phyloP scores from a whole-genome alignment of 225 moss, liverwort and hornwort species.

The Asterella californica region DNA sequence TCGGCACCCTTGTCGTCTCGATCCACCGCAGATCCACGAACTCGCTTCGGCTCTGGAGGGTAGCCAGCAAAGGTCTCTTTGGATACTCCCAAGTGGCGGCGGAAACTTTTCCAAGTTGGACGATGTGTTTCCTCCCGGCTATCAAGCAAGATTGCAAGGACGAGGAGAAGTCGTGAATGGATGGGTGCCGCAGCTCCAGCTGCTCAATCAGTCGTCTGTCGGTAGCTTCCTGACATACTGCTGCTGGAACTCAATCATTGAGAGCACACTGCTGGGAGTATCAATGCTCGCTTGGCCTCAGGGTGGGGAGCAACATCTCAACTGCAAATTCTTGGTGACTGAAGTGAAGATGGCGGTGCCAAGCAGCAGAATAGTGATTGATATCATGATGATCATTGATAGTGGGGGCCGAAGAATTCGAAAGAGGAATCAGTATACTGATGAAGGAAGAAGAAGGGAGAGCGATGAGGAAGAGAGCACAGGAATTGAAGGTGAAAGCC shows the following conservation, averaged over 20 bases:
- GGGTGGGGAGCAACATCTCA: slow-evolving; percentile 4
- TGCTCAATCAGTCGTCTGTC: slow-evolving; percentile 27
- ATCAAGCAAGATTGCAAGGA: background rate
- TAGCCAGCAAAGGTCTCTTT: slow-evolving; percentile 25
- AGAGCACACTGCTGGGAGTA: slow-evolving; percentile 20
- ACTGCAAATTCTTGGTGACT: background rate
- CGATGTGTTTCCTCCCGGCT: background rate
- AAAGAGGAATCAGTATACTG: background rate
- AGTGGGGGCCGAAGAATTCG: background rate
- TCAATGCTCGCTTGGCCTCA: slow-evolving; percentile 36
- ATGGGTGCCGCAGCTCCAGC: slow-evolving; percentile 22
- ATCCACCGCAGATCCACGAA: background rate
- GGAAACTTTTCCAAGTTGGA: background rate
- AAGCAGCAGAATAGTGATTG: too few relatives aligned
- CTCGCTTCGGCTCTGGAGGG: slow-evolving; percentile 29
- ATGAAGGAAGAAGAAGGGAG: background rate
- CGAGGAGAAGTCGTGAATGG: background rate
- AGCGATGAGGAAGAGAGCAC: background rate
- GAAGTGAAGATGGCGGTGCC: too few relatives aligned
- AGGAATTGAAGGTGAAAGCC: background rate
- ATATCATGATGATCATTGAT: too few relatives aligned
- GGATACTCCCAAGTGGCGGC: slow-evolving; percentile 3
- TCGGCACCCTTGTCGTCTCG: slow-evolving; percentile 20
- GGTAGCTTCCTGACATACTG: slow-evolving; percentile 36
- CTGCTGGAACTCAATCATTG: slow-evolving; percentile 39